Conservation (phyloP, 352 stramenopile genomes). For the Globisporangium abappressorium region DNA sequence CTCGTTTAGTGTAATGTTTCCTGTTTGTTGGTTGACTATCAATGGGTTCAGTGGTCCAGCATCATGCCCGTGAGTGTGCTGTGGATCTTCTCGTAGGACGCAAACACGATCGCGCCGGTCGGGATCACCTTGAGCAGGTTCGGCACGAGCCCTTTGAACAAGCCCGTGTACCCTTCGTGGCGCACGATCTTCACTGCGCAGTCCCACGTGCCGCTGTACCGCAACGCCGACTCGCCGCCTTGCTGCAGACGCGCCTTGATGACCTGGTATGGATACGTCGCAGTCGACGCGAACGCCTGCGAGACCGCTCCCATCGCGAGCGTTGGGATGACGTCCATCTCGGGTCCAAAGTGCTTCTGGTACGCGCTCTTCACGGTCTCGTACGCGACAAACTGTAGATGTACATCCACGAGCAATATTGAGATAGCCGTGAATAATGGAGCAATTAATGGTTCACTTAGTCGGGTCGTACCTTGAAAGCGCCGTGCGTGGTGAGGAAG, state of each 20-base stretch:
- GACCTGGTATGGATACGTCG: slow-evolving; percentile 96
- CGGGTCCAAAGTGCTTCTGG: slow-evolving; percentile 47
- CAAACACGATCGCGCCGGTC: slow-evolving; percentile 94
- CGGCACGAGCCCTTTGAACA: slow-evolving; percentile 95
- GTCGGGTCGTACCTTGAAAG: slow-evolving; percentile 79
- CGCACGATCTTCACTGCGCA: slow-evolving; percentile 89
- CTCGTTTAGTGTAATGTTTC: not conserved
- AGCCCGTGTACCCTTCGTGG: slow-evolving; percentile 88
- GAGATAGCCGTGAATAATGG: not conserved
- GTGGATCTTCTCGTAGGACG: slow-evolving; percentile 83
- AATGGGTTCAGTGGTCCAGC: slow-evolving; percentile 33
- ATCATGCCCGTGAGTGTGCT: slow-evolving; percentile 44
- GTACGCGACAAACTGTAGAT: slow-evolving; percentile 69
- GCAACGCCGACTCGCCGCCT: slow-evolving; percentile 60
- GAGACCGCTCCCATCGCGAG: slow-evolving; percentile 78
- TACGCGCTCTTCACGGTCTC: slow-evolving; percentile 71
- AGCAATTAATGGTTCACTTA: not conserved
- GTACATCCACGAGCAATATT: not conserved
- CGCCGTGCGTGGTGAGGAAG: slow-evolving; percentile 96
- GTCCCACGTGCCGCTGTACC: slow-evolving; percentile 90
- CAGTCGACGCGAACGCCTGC: slow-evolving; percentile 79
- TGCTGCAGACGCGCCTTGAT: slow-evolving; percentile 97
- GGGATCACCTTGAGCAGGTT: slow-evolving; percentile 97
- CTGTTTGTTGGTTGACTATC: not conserved
- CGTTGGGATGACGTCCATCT: slow-evolving; percentile 71